Evolutionary conservation across 1,284 basidiomycete genomes (phyloP).

Genomic region (Phylloporus gajari): DNA sequence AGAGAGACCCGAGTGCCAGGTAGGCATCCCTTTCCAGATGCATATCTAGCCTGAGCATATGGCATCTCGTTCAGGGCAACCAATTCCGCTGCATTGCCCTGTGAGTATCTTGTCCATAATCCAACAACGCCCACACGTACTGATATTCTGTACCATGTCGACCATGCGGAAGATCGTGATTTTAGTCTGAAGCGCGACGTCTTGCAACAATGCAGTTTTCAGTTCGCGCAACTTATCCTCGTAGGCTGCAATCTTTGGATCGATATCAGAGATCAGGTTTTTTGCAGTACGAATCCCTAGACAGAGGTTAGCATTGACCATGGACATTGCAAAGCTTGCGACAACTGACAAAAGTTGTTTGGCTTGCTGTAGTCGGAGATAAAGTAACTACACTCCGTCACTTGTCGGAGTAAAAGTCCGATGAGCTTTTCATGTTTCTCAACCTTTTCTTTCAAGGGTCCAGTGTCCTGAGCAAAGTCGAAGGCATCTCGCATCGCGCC

Average conservation of each 20-base stretch:
- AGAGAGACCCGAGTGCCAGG: constrained; percentile 1
- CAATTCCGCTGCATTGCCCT: neutral
- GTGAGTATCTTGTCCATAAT: neutral
- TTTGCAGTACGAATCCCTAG: neutral
- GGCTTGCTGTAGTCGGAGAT: neutral
- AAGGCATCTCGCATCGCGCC: neutral
- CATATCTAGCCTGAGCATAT: neutral
- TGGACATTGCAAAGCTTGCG: neutral
- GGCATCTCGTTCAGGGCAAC: neutral
- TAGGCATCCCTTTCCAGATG: neutral
- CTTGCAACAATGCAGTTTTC: neutral
- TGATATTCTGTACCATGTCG: neutral
- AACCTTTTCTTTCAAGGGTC: neutral
- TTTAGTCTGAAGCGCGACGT: neutral
- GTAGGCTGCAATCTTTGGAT: neutral
- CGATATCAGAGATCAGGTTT: neutral
- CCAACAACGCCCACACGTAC: neutral
- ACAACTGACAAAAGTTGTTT: no score
- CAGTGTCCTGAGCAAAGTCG: neutral
- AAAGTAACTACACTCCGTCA: neutral
- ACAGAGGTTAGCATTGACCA: neutral
- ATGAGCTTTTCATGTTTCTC: neutral
- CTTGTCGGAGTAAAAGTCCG: no score
- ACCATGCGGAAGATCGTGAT: neutral
- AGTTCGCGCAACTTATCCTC: neutral